A percentile compares a stretch with the other conserved stretches of the same genome.
These are phyloP conservation scores for Xylariaceae sp. DNA, from an alignment of 2,329 filamentous ascomycete genomes.

Conservation along the genomic window DNA sequence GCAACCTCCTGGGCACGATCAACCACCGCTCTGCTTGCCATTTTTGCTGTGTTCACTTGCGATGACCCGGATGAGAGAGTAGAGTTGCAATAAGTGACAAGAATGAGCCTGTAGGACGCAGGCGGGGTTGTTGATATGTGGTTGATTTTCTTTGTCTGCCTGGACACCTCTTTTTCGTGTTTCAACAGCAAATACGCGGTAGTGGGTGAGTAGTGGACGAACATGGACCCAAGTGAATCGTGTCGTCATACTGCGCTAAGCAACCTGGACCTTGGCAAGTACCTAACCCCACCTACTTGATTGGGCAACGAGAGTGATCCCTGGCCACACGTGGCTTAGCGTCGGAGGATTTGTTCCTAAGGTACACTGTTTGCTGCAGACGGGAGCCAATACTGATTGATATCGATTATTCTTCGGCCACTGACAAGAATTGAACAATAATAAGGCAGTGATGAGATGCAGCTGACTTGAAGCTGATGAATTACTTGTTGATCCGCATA, in stretches of 20 bases:
- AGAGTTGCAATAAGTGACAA: neutral
- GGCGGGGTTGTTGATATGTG: neutral
- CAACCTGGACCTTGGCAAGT: neutral
- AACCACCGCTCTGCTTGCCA: slow-evolving; percentile 23
- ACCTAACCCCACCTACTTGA: neutral
- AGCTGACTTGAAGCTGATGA: too few relatives aligned
- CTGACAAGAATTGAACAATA: too few relatives aligned
- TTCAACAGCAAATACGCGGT: neutral
- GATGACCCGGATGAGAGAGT: neutral
- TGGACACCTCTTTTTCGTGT: neutral
- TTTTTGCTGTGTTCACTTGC: slow-evolving; percentile 1
- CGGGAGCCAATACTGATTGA: too few relatives aligned
- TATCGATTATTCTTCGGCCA: too few relatives aligned
- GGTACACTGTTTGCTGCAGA: too few relatives aligned
- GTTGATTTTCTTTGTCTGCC: neutral
- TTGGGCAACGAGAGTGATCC: neutral
- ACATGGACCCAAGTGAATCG: neutral
- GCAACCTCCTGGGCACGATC: slow-evolving; percentile 46
- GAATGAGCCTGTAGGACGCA: neutral
- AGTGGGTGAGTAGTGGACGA: too few relatives aligned
- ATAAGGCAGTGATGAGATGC: too few relatives aligned
- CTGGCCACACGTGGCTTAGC: too few relatives aligned
- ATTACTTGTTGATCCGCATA: too few relatives aligned
- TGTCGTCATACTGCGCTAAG: neutral
- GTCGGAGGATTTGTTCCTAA: too few relatives aligned